Percentiles rank a stretch among this genome's conserved stretches.
Conservation (phyloP, 805 yeast genomes). For the Kodamaea sagamina region DNA sequence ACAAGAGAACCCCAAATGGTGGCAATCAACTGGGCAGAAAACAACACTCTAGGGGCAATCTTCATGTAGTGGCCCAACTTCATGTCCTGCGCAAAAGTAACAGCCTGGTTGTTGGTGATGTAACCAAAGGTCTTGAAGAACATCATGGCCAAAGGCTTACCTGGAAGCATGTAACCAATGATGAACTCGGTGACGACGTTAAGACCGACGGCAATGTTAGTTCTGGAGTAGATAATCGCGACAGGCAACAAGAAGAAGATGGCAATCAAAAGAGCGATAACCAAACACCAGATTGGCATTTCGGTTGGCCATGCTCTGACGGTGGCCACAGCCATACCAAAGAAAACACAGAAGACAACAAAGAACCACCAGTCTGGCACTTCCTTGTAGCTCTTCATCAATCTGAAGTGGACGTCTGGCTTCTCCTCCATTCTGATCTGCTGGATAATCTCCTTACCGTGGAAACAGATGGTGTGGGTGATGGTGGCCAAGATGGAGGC, state of each 20-base stretch:
- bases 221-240: conserved; percentile 38
- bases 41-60: conserved; percentile 40
- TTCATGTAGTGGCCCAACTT: conserved; percentile 48
- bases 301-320: conserved; percentile 43
- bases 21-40: conserved; percentile 46
- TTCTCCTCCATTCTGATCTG: conserved; percentile 31
- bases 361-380: conserved; percentile 49
- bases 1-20: conserved; percentile 46
- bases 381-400: conserved; percentile 50
- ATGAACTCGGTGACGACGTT: conserved; percentile 47
- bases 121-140: conserved; percentile 50
- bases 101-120: conserved; percentile 51
- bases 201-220: conserved; percentile 42
- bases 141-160: conserved; percentile 51
- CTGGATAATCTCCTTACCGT: conserved; percentile 50
- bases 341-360: conserved; percentile 26
- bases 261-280: conserved; percentile 42
- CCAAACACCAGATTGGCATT: conserved; percentile 45
- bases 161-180: conserved; percentile 47
- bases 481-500: conserved; percentile 66
- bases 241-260: conserved; percentile 42
- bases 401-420: conserved; percentile 51
- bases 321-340: conserved; percentile 41
- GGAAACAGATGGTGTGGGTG: conserved; percentile 58
- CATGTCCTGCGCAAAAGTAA: conserved; percentile 50